phyloP scores from a whole-genome alignment of 495 filamentous ascomycete genomes.

The Extremus antarcticus region DNA sequence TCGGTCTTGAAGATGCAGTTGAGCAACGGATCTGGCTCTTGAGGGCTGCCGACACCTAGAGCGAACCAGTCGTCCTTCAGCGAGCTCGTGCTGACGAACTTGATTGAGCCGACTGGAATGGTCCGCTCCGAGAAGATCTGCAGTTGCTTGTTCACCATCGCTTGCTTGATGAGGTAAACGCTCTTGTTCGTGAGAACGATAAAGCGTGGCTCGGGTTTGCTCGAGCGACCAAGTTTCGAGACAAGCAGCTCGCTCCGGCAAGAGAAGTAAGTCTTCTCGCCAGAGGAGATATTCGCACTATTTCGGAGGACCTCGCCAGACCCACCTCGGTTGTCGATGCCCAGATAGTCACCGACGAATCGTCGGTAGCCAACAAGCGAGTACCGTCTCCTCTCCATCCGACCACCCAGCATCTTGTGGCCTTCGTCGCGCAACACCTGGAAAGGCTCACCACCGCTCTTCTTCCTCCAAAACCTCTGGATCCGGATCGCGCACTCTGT shows the following conservation, averaged over 20 bases:
- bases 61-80: slow-evolving; percentile 95
- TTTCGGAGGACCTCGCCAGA: slow-evolving; percentile 72
- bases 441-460: slow-evolving; percentile 76
- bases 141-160: slow-evolving; percentile 68
- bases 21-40: slow-evolving; percentile 83
- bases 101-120: slow-evolving; percentile 75
- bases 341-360: slow-evolving; percentile 93
- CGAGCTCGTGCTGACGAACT: slow-evolving; percentile 66
- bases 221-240: slow-evolving; percentile 89
- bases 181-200: slow-evolving; percentile 75
- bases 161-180: slow-evolving; percentile 79
- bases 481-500: slow-evolving; percentile 89
- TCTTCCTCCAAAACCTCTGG: slow-evolving; percentile 88
- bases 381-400: slow-evolving; percentile 85
- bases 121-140: slow-evolving; percentile 70
- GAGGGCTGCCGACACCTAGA: slow-evolving; percentile 70
- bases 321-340: slow-evolving; percentile 66
- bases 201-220: slow-evolving; percentile 78
- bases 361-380: slow-evolving; percentile 81
- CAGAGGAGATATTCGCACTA: slow-evolving; percentile 50
- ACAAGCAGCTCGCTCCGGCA: slow-evolving; percentile 81
- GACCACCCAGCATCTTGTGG: slow-evolving; percentile 67
- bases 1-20: slow-evolving; percentile 96
- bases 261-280: slow-evolving; percentile 75
- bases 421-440: slow-evolving; percentile 81